Evolutionary conservation across 495 filamentous ascomycete species (phyloP), one percentile per base, ranked within the genome.

Genomic region (Darksidea phi): DNA sequence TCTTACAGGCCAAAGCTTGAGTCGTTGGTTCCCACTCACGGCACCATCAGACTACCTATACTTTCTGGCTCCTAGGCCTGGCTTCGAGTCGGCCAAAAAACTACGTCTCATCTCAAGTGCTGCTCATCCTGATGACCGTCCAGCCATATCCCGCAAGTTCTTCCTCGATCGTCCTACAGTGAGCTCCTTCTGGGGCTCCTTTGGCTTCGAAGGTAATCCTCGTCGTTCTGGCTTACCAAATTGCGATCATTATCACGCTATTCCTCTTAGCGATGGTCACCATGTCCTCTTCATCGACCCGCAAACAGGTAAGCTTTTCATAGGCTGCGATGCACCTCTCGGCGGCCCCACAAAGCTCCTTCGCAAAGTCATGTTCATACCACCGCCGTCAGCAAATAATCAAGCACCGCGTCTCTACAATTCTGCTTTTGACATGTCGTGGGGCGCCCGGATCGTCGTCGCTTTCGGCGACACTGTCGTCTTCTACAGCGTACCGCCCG

Each of bases 261-360:
- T 88, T 3, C 88, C 88, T 0, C 73, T 89, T 43, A 84, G 84
- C 61, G 87, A 90, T 70, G 86, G 87, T 0, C 76, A 82, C 41
- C 84, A 89, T 61, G 76, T 91, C 32, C 72, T 89, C 21, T 91
- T 88, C 73, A 84, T 83, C 8, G 87, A 90, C 58, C 86, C 86
- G 4, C 73, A 73, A 6, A 82, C 78, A 18, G 79, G 77, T 6
- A 57, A 77, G 2, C 75, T 90, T n/a, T 88, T 82, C 63, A 75
- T 91, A 3, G 87, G 88, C 3, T 82, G 79, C 54, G 85, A 89
- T 72, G 77, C 84, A 0, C 86, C 84, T n/a, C 72, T 83, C 21
- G 82, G 80, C 15, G 78, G 79, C 13, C 74, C 75, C 13, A 77
- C 79, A 8, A 82, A 78, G 64, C 70, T 84, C 7, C 75, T 77